Conservation (phyloP, 2,329 filamentous ascomycete species). For the Aspergillus quadrilineatus region DNA sequence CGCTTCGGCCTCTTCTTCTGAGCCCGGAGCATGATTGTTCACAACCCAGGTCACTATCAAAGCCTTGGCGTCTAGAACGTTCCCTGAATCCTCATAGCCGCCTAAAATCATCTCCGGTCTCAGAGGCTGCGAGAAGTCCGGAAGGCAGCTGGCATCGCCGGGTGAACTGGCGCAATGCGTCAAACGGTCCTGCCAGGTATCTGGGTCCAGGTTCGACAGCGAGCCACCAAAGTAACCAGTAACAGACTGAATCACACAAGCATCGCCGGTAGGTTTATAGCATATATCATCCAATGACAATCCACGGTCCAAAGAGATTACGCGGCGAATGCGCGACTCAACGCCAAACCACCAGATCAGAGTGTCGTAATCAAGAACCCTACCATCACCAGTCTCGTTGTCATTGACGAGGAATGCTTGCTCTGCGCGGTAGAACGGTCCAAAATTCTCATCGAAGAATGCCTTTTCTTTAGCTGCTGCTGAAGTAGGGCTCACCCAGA, state of each 20-base stretch:
- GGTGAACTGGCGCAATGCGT: constrained; percentile 74
- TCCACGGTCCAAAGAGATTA: constrained; percentile 68
- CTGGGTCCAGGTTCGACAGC: constrained; percentile 59
- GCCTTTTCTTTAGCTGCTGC: constrained; percentile 86
- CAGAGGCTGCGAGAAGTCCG: constrained; percentile 84
- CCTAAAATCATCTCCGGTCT: constrained; percentile 83
- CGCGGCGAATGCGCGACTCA: constrained; percentile 70
- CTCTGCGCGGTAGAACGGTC: constrained; percentile 91
- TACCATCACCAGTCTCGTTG: constrained; percentile 62
- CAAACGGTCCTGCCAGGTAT: constrained; percentile 71
- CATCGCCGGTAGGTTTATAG: constrained; percentile 86
- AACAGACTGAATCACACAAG: constrained; percentile 91
- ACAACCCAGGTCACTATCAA: constrained; percentile 94
- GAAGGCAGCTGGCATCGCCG: constrained; percentile 70
- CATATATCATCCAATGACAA: constrained; percentile 80
- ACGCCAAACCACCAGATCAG: constrained; percentile 92
- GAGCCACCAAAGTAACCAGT: constrained; percentile 79
- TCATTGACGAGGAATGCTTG: constrained; percentile 95
- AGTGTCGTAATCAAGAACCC: constrained; percentile 84
- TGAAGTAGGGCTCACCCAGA: constrained; percentile 97
- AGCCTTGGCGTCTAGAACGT: constrained; percentile 72
- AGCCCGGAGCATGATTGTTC: constrained; percentile 76
- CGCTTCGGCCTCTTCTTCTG: constrained; percentile 66
- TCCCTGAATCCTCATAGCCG: constrained; percentile 64
- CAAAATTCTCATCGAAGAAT: constrained; percentile 91